Percentiles rank a stretch among this genome's conserved stretches.
Conservation (phyloP, 768 basidiomycete species). For the Goffeauzyma gilvescens region DNA sequence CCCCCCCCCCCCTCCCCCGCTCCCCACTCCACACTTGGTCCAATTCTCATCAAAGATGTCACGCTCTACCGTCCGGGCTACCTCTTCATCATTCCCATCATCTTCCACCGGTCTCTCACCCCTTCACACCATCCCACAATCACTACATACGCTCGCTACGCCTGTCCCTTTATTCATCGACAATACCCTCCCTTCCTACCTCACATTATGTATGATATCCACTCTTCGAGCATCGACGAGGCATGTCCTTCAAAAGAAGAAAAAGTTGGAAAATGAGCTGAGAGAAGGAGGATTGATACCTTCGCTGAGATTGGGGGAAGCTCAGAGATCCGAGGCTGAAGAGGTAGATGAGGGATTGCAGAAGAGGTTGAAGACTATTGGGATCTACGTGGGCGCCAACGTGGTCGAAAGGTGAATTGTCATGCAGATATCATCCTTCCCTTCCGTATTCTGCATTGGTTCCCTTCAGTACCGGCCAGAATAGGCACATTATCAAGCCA, state of each 20-base stretch:
- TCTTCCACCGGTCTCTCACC: constrained; percentile 2
- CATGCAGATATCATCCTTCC: no score
- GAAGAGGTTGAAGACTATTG: constrained; percentile 58
- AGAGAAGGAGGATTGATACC: constrained; percentile 47
- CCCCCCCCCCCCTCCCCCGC: no score
- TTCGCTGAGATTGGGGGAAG: constrained; percentile 30
- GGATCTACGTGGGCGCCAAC: constrained; percentile 67
- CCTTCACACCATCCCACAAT: background rate
- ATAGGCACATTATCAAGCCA: no score
- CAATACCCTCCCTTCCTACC: constrained; percentile 37
- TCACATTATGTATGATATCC: constrained; percentile 61
- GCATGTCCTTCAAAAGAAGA: constrained; percentile 48
- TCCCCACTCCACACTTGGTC: no score
- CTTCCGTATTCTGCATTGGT: no score
- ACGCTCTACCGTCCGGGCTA: no score
- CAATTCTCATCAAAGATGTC: no score
- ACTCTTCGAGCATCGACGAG: constrained; percentile 55
- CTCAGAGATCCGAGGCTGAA: constrained; percentile 41
- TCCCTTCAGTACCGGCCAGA: no score
- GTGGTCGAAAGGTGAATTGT: constrained; percentile 57
- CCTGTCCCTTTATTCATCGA: constrained; percentile 27
- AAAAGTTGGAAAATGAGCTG: constrained; percentile 60
- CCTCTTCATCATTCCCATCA: no score
- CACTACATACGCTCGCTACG: constrained; percentile 14
- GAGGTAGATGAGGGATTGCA: constrained; percentile 59